Conservation (phyloP, 2,329 filamentous ascomycete genomes). For the Ceratocystis ficicola region DNA sequence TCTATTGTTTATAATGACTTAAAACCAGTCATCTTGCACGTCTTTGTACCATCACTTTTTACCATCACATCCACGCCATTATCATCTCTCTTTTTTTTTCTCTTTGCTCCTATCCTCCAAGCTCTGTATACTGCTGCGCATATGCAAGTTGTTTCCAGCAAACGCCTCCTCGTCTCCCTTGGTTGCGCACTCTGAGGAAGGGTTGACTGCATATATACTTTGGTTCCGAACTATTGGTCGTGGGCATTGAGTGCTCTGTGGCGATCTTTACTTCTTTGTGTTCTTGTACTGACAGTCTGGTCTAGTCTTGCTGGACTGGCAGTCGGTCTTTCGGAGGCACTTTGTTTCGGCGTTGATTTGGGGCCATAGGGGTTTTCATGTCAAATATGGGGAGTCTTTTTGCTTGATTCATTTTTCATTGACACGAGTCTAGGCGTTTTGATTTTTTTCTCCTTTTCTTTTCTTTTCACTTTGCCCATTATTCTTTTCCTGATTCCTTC, state of each 20-base stretch:
- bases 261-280: slow-evolving; percentile 10
- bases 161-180: background rate
- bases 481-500: background rate
- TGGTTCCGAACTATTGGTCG: background rate
- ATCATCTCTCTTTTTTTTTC: slow-evolving; percentile 9
- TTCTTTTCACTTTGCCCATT: background rate
- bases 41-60: slow-evolving; percentile 11
- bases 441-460: background rate
- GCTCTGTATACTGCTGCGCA: slow-evolving; percentile 6
- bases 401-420: slow-evolving; percentile 2
- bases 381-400: slow-evolving; percentile 1
- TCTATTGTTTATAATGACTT: background rate
- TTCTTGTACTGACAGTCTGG: background rate
- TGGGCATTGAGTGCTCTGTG: background rate
- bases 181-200: background rate
- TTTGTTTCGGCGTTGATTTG: slow-evolving; percentile 9
- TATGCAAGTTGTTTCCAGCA: slow-evolving; percentile 7
- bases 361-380: background rate
- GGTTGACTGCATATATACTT: slow-evolving; percentile 13
- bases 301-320: background rate
- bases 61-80: background rate
- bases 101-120: background rate
- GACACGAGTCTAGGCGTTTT: background rate
- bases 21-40: slow-evolving; percentile 6
- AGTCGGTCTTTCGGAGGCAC: slow-evolving; percentile 1